These are phyloP conservation scores for Amoeboaphelidium protococcarum DNA, from an alignment of 371 early-diverging fungal genomes.

Conservation along the genomic window DNA sequence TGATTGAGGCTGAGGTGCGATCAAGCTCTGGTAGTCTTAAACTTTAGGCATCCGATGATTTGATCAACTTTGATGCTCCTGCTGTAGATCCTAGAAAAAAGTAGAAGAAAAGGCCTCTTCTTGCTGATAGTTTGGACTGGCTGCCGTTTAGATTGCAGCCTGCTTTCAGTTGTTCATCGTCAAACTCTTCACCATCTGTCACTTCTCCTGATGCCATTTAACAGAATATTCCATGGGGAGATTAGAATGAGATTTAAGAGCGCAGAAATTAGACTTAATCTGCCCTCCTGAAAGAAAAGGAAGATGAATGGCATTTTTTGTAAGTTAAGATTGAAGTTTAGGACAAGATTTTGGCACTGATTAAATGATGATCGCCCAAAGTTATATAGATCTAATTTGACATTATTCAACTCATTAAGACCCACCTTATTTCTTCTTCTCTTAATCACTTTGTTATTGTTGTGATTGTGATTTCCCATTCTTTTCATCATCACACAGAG, in stretches of 20 bases:
- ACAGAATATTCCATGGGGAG: too few relatives aligned
- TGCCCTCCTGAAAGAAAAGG: not conserved
- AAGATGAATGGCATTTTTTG: not conserved
- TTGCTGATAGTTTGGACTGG: not conserved
- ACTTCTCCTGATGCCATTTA: too few relatives aligned
- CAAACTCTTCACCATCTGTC: too few relatives aligned
- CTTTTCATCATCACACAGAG: not conserved
- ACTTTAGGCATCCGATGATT: not conserved
- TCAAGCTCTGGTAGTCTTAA: not conserved
- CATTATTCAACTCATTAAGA: too few relatives aligned
- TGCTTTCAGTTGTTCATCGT: not conserved
- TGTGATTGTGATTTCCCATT: not conserved
- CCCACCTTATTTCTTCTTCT: not conserved
- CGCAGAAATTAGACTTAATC: too few relatives aligned
- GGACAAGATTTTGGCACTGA: not conserved
- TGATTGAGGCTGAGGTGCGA: not conserved
- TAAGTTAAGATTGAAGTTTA: not conserved
- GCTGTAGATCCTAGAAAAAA: not conserved
- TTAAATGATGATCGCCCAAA: too few relatives aligned
- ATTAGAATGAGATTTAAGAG: too few relatives aligned
- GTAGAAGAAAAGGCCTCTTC: not conserved
- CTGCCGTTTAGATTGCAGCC: not conserved
- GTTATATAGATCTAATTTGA: too few relatives aligned
- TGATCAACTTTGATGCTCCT: not conserved
- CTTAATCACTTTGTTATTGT: not conserved